Conservation (phyloP, 2,329 filamentous ascomycete species). For the Pyrenophora tritici-repentis region DNA sequence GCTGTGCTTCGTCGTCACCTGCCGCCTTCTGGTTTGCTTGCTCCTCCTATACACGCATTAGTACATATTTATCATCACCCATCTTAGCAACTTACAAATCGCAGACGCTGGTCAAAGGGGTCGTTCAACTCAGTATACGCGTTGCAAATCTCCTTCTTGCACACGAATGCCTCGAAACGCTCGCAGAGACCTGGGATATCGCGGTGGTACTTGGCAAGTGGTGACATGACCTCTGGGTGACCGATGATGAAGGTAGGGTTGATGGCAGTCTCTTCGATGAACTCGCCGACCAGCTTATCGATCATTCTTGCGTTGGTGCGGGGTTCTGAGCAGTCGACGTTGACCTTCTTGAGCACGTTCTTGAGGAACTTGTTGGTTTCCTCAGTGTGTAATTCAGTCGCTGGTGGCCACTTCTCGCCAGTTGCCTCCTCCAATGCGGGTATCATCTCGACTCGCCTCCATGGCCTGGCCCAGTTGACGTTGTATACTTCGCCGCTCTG, state of each 20-base stretch:
- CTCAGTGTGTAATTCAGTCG: conserved; percentile 84
- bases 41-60: conserved; percentile 61
- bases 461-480: conserved; percentile 95
- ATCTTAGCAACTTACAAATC: conserved; percentile 61
- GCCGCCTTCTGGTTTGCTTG: conserved; percentile 90
- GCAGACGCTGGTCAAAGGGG: conserved; percentile 82
- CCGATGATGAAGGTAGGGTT: conserved; percentile 91
- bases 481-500: conserved; percentile 84
- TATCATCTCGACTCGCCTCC: conserved; percentile 96
- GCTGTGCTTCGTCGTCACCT: conserved; percentile 95
- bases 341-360: conserved; percentile 80
- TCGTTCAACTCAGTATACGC: conserved; percentile 98
- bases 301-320: conserved; percentile 95
- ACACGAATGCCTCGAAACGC: conserved; percentile 96
- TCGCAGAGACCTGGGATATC: conserved; percentile 81
- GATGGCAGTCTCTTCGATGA: conserved; percentile 90
- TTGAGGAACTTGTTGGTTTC: conserved; percentile 86
- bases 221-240: conserved; percentile 88
- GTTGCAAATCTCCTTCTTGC: conserved; percentile 96
- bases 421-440: conserved; percentile 85
- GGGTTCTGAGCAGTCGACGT: conserved; percentile 86
- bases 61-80: background rate
- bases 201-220: conserved; percentile 94
- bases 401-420: conserved; percentile 91
- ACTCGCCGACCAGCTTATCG: conserved; percentile 90